These are phyloP conservation scores for Metschnikowia cerradonensis DNA, from an alignment of 805 yeast species.

Conservation along the genomic window DNA sequence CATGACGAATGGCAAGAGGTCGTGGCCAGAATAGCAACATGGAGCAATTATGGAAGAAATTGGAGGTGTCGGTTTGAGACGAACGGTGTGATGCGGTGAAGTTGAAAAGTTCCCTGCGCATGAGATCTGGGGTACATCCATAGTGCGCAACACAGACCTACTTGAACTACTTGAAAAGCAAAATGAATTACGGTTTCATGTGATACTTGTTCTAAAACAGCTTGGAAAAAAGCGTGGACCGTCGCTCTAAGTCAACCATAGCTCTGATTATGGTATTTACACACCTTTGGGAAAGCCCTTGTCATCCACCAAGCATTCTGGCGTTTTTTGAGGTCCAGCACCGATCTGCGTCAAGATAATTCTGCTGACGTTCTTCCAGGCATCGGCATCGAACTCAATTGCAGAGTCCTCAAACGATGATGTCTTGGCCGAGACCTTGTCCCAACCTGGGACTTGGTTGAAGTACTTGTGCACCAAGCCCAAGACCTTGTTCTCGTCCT, in stretches of 20 bases:
- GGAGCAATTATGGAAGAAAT: too few relatives aligned
- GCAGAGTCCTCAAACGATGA: conserved; percentile 20
- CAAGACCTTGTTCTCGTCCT: conserved; percentile 70
- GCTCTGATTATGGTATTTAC: not conserved
- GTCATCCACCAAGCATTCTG: conserved; percentile 53
- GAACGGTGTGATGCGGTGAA: not conserved
- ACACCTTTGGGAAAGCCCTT: conserved; percentile 61
- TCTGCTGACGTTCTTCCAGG: conserved; percentile 71
- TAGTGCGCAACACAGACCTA: not conserved
- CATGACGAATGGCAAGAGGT: not conserved
- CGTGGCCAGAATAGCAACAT: not conserved
- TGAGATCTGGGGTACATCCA: conserved; percentile 3
- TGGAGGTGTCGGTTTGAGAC: not conserved
- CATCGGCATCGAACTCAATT: conserved; percentile 45
- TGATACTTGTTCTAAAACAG: not conserved
- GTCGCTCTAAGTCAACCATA: not conserved
- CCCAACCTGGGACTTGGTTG: conserved; percentile 67
- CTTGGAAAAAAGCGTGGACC: not conserved
- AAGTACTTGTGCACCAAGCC: conserved; percentile 64
- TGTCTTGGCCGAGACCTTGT: conserved; percentile 21
- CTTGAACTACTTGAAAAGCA: not conserved
- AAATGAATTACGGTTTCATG: not conserved
- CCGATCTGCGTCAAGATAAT: conserved; percentile 86
- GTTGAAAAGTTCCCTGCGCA: not conserved
- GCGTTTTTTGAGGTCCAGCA: conserved; percentile 70